Base-by-base conservation (phyloP, 768 basidiomycete species). In the Serendipita indica region DNA sequence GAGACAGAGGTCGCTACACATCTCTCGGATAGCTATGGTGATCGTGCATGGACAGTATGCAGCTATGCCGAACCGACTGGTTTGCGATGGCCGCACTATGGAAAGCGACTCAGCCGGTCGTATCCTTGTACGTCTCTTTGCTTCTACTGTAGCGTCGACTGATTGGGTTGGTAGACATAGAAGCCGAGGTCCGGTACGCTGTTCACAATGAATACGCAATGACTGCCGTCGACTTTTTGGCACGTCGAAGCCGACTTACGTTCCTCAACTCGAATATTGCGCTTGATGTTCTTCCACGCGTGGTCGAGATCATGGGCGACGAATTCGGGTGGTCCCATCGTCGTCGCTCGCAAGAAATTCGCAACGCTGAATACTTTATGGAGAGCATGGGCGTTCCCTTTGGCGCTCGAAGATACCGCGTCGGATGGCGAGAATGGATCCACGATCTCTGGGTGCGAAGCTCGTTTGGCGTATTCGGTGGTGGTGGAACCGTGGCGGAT, bases 31-130 rank as follows among this genome's bases (percentile, higher is more conserved):
- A 87, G 83, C 65, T 98, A 99, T 66, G 94, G 94, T 25, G 92
- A 96, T 70, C 85, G 92, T 57, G 92, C 94, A 0, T 98, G 94
- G 94, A 86, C 86, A 0, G 89, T 98, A 0, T 87, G 85, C 65
- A 79, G 82, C 0, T 78, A 92, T 60, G 84, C 87, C 1, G 75
- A 82, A 54, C 79, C 83, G 2, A 91, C 89, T 0, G 86, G 86
- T 28, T 75, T 77, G 58, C 75, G 73, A 10, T 93, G 87, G 90
- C 91, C 92, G n/a, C 71, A 91, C 10, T 83, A 93, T 66, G 93
- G 91, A 25, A 75, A 79, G 57, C 77, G 85, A 3, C 73, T 99
- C 20, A 76, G 74, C 30, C 70, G 79, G 2, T 75, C 77, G 60
- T 90, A 94, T 67, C 84, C 92, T 49, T 93, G 84, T 86, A 69